Evolutionary conservation across 169 alveolate species (phyloP).

Genomic region (Cryptosporidium muris): DNA sequence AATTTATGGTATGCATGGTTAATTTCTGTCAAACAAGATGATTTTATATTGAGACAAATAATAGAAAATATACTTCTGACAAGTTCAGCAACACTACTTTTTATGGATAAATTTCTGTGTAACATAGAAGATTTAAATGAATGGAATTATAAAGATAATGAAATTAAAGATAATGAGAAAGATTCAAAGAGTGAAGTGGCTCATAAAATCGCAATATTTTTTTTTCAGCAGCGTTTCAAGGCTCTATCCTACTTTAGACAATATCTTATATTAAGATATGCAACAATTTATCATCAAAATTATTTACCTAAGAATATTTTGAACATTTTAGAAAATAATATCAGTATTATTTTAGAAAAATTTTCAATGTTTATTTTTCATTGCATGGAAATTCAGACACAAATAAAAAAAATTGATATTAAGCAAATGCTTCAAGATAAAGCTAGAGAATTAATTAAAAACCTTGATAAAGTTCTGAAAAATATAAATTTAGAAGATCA

Average conservation of each 20-base stretch:
- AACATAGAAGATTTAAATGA: too few species aligned
- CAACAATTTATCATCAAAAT: too few species aligned
- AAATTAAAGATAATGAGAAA: too few species aligned
- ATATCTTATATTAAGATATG: too few species aligned
- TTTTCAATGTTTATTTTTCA: background rate
- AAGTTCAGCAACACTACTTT: too few species aligned
- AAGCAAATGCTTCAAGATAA: constrained; percentile 1
- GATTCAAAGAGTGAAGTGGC: too few species aligned
- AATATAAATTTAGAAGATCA: background rate
- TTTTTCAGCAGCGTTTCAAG: too few species aligned
- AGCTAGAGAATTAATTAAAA: constrained; percentile 4
- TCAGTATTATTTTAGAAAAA: background rate
- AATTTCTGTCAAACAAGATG: constrained; percentile 33
- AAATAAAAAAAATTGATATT: background rate
- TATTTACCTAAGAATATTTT: constrained; percentile 1
- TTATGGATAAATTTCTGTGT: too few species aligned
- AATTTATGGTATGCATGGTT: constrained; percentile 42
- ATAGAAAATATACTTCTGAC: background rate
- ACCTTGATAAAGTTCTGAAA: background rate
- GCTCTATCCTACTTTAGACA: too few species aligned
- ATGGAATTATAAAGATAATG: too few species aligned
- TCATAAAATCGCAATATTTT: too few species aligned
- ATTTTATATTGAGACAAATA: constrained; percentile 6
- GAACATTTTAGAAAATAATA: background rate
- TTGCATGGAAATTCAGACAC: background rate